Base-by-base conservation (phyloP, 2,329 filamentous ascomycete genomes). In the Stagonosporopsis vannaccii region DNA sequence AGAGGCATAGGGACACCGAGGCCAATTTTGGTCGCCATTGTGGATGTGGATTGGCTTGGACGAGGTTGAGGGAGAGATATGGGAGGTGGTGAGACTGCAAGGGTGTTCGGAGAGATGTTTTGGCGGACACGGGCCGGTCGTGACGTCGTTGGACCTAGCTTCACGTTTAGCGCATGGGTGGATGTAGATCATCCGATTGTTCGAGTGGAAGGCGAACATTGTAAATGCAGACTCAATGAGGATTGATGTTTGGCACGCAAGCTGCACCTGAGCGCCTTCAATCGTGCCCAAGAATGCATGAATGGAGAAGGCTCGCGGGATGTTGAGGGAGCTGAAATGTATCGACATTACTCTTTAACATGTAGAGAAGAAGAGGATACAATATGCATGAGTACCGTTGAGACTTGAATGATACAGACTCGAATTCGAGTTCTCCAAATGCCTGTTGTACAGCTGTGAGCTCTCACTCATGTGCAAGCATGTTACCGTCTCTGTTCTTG, bases 1-100 rank as follows among this genome's bases (percentile, higher is more conserved):
- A 71, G 61, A 22, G 67, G 71, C 62, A 73, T 59, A 28, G 70
- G 64, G 33, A 72, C 63, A 33, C 71, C 68, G 51, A 76, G 67
- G 41, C 73, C 73, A 47, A 75, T 52, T 51, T 69, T 72, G 43
- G 61, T 62, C 23, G 67, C 52, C 68, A 71, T 73, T 30, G 41
- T 65, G 58, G 13, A 19, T 23, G 26, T 30, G 9, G 13, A 17
- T 26, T 17, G 22, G 32, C 17, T 9, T 23, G 19, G 36, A 15
- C 7, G 19, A 35, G 37, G 22, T 42, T 5, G 22, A 5, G 13
- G 47, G 26, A 11, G 37, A 20, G n/a, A n/a, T n/a, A n/a, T n/a
- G 6, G 26, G 17, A 22, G 45, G 23, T 28, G 25, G 17, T 48
- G 19, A 17, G 13, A 28, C 32, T 51, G 19, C 17, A 13, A 7